A percentile compares a stretch with the other conserved stretches of the same genome.
Evolutionary conservation across 495 filamentous ascomycete species (phyloP).

Genomic region (Xylaria sp.): DNA sequence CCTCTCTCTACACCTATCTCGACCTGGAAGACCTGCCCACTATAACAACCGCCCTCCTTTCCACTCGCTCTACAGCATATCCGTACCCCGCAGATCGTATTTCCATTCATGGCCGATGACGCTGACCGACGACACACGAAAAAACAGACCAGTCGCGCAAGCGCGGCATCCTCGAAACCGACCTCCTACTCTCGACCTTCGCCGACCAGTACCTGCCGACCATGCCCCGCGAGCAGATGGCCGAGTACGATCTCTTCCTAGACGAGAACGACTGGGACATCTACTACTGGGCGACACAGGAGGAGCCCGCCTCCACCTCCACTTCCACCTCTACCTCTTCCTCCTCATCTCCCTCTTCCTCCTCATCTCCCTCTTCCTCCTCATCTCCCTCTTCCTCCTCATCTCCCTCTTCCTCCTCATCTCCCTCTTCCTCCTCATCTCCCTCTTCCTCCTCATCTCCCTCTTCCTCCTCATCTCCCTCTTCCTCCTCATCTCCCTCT

Average conservation of each 20-base stretch:
- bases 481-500: constrained; percentile 39
- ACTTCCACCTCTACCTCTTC: constrained; percentile 41
- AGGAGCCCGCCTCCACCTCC: constrained; percentile 60
- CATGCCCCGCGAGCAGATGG: constrained; percentile 77
- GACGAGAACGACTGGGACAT: constrained; percentile 99
- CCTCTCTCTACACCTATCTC: neutral
- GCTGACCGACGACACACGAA: too few species aligned
- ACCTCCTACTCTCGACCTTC: constrained; percentile 95
- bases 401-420: too few species aligned
- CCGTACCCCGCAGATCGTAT: too few species aligned
- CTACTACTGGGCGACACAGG: constrained; percentile 99
- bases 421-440: constrained; percentile 38
- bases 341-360: constrained; percentile 37
- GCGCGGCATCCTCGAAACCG: constrained; percentile 92
- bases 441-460: constrained; percentile 37
- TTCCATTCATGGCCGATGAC: too few species aligned
- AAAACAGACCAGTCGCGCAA: constrained; percentile 90
- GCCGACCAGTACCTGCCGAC: constrained; percentile 75
- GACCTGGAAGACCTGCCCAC: neutral
- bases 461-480: constrained; percentile 41
- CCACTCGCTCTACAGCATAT: neutral
- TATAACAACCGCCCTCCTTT: neutral
- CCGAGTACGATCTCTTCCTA: constrained; percentile 90
- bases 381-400: neutral
- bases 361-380: constrained; percentile 17